Evolutionary conservation across 169 alveolate species (phyloP).

Genomic region (Plasmodium coatneyi): DNA sequence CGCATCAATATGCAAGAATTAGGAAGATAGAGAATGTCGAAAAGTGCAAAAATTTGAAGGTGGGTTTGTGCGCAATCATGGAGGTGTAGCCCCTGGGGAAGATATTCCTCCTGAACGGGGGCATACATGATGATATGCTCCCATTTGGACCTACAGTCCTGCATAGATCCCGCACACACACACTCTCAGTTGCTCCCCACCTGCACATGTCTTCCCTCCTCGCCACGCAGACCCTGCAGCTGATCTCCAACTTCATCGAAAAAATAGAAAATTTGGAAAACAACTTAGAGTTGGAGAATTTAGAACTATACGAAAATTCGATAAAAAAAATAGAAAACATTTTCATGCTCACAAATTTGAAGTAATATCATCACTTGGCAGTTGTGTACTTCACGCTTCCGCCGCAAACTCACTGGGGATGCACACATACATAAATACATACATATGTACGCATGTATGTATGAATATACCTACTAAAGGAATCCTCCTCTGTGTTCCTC

Average conservation of each 20-base stretch:
- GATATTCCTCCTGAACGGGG: not conserved
- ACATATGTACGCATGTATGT: not conserved
- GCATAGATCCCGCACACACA: not conserved
- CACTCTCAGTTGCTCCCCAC: not conserved
- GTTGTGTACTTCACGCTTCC: not conserved
- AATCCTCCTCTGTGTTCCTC: not conserved
- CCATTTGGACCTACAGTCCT: not conserved
- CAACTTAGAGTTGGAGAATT: constrained; percentile 77
- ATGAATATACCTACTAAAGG: too few relatives aligned
- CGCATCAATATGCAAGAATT: constrained; percentile 72
- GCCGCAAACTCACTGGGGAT: not conserved
- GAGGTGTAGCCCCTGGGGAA: not conserved
- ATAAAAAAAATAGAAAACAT: constrained; percentile 85
- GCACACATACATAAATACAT: not conserved
- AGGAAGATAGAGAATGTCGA: constrained; percentile 82
- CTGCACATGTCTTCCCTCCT: not conserved
- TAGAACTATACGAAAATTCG: constrained; percentile 88
- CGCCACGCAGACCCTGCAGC: constrained; percentile 75
- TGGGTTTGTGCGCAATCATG: not conserved
- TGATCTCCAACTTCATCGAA: constrained; percentile 86
- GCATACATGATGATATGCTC: not conserved
- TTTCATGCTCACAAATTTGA: constrained; percentile 80
- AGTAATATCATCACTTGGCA: constrained; percentile 38
- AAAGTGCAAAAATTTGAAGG: constrained; percentile 75
- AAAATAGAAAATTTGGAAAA: constrained; percentile 85